Base-by-base conservation (phyloP, 1,284 basidiomycete genomes). In the Sparassis latifolia region DNA sequence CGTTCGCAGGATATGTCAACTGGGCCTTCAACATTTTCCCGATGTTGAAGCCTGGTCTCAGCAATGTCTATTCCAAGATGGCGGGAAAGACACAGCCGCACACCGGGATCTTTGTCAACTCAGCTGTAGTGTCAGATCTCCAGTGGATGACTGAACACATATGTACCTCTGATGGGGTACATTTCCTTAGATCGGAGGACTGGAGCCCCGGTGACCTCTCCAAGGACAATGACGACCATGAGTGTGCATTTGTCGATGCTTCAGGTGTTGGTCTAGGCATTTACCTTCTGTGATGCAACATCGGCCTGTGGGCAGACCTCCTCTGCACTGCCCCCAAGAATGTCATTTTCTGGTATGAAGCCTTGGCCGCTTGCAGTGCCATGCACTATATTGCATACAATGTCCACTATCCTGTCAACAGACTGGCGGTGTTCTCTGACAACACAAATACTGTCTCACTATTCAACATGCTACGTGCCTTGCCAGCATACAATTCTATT, bases 21-120 rank as follows among this genome's bases (percentile, higher is more conserved):
- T 76, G 73, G 72, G 60, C 58, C 0, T 55, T 77, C 1, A 76
- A 73, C 47, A 64, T 70, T 0, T 69, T 56, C 33, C 71, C 74
- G 0, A 48, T 68, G 0, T 52, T 71, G 0, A 58, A 62, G 0
- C 70, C 70, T 0, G 62, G 58, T 0, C 56, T 74, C 43, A 56
- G 44, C 7, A 54, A 55, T 0, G 3, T 70, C 0, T 76, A 76
- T 50, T 35, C 47, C 0, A 77, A 77, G 52, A 67, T 67, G 0
- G 10, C 46, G 0, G 69, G 67, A 0, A 68, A 70, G 43, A n/a
- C 31, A 0, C 9, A 50, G 0, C 49, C 52, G 0, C n/a, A 53
- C 6, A 61, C 60, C 0, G 38, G 49, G 0, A 49, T 75, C 1
- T 65, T 50, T 44, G 39, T 73, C 30, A 76, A 71, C 46, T 44